Base-by-base conservation (phyloP, 2,329 filamentous ascomycete genomes). In the Epicoccum sorghinum region DNA sequence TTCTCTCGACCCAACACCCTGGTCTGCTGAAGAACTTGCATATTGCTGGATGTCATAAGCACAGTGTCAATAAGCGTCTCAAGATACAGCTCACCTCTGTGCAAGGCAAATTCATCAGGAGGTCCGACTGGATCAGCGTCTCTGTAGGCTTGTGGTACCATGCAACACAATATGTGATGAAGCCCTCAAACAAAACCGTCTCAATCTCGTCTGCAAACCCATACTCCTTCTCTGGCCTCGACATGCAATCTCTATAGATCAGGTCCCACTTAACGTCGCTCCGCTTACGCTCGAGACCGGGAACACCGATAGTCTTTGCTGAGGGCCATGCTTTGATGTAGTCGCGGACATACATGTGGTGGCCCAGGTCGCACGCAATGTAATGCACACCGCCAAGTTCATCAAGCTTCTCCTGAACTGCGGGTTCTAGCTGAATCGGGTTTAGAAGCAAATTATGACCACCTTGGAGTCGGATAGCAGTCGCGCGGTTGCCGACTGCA, bases 401-500 rank as follows among this genome's bases (percentile, higher is more conserved):
- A 22, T 47, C 10, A 1, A 62, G 45, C 23, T 55, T 59, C 3
- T 54, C 46, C 9, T 29, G 50, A 22, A 61, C 43, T 10, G 39
- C 38, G 9, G 51, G 35, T 22, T 55, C 43, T 14, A 64, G 43
- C 2, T 35, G 59, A 22, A 60, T 43, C 0, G 59, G 61, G 5
- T 64, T 64, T 9, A 60, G 50, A 2, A 64, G 51, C 1, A 64
- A 40, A 6, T 58, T 50, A 2, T 40, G 51, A 9, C 39, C 32
- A 23, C 53, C 53, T 5, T 52, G 37, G 1, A 64, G 43, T 10
- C 37, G 55, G n/a, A 64, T 52, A 4, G 59, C 57, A 3, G 59
- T 62, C 7, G 55, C 52, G 2, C 61, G 61, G 29, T 64, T 64
- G 33, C 59, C 61, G 1, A 64, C 61, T 1, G 61, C 61, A 9